Evolutionary conservation across 2,329 filamentous ascomycete species (phyloP), one percentile per base, ranked within the genome.

Genomic region (Aspergillus uvarum): DNA sequence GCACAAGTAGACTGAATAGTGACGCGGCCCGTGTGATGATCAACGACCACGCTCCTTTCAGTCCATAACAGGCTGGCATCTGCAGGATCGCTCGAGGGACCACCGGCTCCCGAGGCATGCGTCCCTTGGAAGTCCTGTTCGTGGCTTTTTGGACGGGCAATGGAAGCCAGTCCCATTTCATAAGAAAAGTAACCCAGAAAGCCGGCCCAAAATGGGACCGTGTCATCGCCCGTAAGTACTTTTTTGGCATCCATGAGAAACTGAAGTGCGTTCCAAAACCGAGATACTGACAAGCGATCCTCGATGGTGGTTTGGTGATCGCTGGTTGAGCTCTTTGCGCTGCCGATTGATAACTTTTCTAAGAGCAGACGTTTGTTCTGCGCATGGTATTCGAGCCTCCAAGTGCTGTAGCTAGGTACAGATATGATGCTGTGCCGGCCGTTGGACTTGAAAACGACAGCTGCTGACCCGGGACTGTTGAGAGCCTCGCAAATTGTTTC

Each of bases 161-260:
- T 64, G 52, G 74, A 70, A 6, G 74, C 79, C 1, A 96, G 78
- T 0, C 91, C 91, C 71, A 92, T 86, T 73, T 96, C 92, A 62
- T 96, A 96, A 0, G 90, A 92, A 54, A 92, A 83, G 68, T 89
- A 96, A 0, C 92, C 92, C 77, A 96, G 86, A 60, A 96, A 87
- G 0, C 92, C 92, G 54, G 91, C 92, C 75, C 90, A 86, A 71
- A 96, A 96, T 0, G 90, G 80, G 21, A 78, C 69, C 1, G 75
- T 63, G 4, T 54, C 44, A 62, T 73, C 70, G 1, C 76, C 77
- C 19, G 65, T 67, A 19, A 65, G 62, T 10, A 80, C 70, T 55
- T 69, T 76, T 53, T 75, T 77, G 66, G 70, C 70, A n/a, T 76
- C 70, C 68, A 81, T 72, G 57, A 80, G 68, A 53, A 74, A 71